Base-by-base conservation (phyloP, 306 rosid genomes). In the Fragaria ananassa region DNA sequence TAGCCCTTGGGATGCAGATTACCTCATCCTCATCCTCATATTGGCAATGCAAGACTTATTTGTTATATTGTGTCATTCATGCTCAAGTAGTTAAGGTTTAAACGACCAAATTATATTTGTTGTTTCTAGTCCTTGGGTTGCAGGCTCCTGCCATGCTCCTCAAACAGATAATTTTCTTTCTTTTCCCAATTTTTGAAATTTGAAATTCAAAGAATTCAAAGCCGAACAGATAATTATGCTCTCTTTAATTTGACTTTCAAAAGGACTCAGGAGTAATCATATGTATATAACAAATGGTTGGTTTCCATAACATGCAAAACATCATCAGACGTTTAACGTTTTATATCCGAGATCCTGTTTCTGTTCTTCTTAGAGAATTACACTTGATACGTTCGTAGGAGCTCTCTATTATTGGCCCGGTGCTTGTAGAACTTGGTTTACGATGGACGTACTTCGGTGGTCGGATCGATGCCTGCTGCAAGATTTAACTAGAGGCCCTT, bases 1-100 rank as follows among this genome's bases (percentile, higher is more conserved):
- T 63, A 34, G 44, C 4, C 68, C 68, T 15, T 31, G 68, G 68
- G 68, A 63, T 63, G 53, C 42, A 63, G 23, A 63, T 63, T 63
- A 34, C 35, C 35, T 31, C 35, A 31, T 31, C 19, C 45, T 63
- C 69, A 34, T 63, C 69, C 69, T 34, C 44, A 35, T 15, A 35
- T 15, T 35, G 34, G 39, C 39, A 61, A 61, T 27, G 17, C 39
- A 13, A 13, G 19, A 44, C 47, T 10, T 44, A 44, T 2, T 44
- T 44, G 11, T 31, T 31, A 31, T 31, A 31, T 31, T 31, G 10
- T 10, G 31, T 44, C 47, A 44, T 44, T 44, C 47, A 44, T 44
- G 14, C 47, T 44, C 10, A 31, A 31, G 4, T 31, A 3, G 35
- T 31, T 31, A 3, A 66, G 31, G 71, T 66, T 64, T 12, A 17